phyloP scores from a whole-genome alignment of 2,329 filamentous ascomycete species.

The Thelonectria blattea region DNA sequence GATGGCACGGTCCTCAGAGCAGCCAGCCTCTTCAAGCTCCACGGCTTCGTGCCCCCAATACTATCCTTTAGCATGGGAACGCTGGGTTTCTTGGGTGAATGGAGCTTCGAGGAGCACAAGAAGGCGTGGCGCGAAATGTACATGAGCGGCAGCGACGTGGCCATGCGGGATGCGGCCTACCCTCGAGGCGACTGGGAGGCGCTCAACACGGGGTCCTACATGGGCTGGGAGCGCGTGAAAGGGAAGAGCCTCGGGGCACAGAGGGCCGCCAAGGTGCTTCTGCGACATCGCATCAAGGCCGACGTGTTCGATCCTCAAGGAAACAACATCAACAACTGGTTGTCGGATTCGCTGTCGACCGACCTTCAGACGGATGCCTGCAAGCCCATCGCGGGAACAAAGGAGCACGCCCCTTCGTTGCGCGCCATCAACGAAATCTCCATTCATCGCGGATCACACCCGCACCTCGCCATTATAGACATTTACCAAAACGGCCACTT shows the following conservation, averaged over 20 bases:
- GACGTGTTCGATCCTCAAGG: constrained; percentile 79
- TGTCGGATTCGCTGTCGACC: constrained; percentile 54
- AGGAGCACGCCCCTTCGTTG: constrained; percentile 50
- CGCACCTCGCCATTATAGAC: constrained; percentile 90
- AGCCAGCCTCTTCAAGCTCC: constrained; percentile 71
- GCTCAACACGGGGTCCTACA: constrained; percentile 20
- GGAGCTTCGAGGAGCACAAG: constrained; percentile 94
- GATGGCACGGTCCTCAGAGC: constrained; percentile 59
- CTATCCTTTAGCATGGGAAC: constrained; percentile 97
- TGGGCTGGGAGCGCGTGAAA: constrained; percentile 73
- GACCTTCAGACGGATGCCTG: constrained; percentile 47
- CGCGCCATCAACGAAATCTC: constrained; percentile 94
- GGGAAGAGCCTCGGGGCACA: constrained; percentile 82
- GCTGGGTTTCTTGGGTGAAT: constrained; percentile 92
- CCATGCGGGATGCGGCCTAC: constrained; percentile 51
- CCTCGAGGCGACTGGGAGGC: constrained; percentile 41
- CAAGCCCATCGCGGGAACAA: constrained; percentile 43
- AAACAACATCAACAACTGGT: constrained; percentile 59
- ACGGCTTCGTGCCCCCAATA: constrained; percentile 83
- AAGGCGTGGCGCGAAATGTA: constrained; percentile 91
- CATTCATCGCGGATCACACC: constrained; percentile 87
- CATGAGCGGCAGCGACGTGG: constrained; percentile 70
- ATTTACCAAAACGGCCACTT: constrained; percentile 89
- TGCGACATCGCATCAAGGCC: constrained; percentile 86
- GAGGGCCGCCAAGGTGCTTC: constrained; percentile 78